A percentile compares a stretch with the other conserved stretches of the same genome.
Conservation (phyloP, 2,329 filamentous ascomycete genomes). For the Elsinoe perseae region DNA sequence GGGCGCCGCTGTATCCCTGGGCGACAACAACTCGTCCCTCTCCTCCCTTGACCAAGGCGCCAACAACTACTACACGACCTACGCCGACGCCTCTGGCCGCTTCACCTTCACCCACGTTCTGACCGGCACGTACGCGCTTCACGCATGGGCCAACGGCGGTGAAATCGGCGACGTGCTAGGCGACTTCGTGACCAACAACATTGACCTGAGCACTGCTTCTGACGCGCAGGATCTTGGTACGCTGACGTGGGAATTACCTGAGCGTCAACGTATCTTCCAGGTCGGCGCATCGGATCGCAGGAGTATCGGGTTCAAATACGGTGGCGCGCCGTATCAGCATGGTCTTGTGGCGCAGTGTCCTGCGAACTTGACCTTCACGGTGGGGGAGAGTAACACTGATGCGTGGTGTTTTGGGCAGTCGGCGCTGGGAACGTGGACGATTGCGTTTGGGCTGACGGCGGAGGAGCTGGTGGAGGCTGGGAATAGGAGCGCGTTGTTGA, state of each 20-base stretch:
- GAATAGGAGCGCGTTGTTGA: constrained; percentile 30
- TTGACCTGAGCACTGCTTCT: background rate
- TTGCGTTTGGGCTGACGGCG: background rate
- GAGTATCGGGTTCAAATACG: constrained; percentile 8
- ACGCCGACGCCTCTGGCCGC: constrained; percentile 11
- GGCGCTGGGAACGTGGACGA: constrained; percentile 9
- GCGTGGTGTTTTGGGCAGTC: constrained; percentile 18
- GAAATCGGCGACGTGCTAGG: constrained; percentile 6
- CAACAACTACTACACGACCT: constrained; percentile 16
- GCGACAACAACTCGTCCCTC: constrained; percentile 11
- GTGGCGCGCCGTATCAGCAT: constrained; percentile 9
- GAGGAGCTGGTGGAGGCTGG: background rate
- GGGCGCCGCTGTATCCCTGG: constrained; percentile 13
- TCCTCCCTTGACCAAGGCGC: constrained; percentile 11
- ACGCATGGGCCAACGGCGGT: constrained; percentile 17
- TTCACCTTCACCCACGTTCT: constrained; percentile 15
- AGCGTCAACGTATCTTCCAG: constrained; percentile 11
- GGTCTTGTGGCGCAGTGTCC: constrained; percentile 14
- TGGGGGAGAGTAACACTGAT: background rate
- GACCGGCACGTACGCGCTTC: constrained; percentile 10
- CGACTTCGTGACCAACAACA: constrained; percentile 11
- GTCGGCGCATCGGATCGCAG: constrained; percentile 16
- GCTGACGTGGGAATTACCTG: background rate
- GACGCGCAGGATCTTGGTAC: background rate
- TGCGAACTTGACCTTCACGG: constrained; percentile 15